A percentile compares a stretch with the other conserved stretches of the same genome.
Conservation (phyloP, 2,329 filamentous ascomycete genomes). For the Pseudopyricularia cyperi region DNA sequence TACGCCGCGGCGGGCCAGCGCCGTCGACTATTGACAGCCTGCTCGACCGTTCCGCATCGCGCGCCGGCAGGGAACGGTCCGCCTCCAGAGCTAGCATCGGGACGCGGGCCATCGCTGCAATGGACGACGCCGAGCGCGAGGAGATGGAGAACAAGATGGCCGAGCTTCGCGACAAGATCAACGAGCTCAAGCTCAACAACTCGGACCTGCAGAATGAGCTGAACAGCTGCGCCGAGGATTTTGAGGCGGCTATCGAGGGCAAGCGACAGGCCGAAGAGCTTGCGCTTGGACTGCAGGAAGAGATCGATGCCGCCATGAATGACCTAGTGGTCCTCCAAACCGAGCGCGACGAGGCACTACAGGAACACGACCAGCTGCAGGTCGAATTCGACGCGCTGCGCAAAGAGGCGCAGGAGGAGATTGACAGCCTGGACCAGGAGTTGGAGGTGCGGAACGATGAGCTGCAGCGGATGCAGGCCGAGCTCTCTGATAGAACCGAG, state of each 20-base stretch:
- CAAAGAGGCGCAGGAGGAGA: conserved; percentile 52
- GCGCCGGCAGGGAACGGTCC: conserved; percentile 60
- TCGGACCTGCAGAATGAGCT: conserved; percentile 78
- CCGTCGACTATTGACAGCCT: conserved; percentile 73
- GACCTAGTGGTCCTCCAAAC: conserved; percentile 68
- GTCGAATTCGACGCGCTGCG: conserved; percentile 47
- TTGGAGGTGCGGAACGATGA: conserved; percentile 61
- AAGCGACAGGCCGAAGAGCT: conserved; percentile 47
- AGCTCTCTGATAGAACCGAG: conserved; percentile 65
- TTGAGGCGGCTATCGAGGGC: conserved; percentile 57
- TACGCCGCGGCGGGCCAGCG: conserved; percentile 54
- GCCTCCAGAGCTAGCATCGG: conserved; percentile 61
- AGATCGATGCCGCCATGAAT: conserved; percentile 58
- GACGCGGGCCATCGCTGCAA: conserved; percentile 44
- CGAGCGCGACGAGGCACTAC: conserved; percentile 61
- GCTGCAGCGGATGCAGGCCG: conserved; percentile 54
- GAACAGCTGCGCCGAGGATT: conserved; percentile 65
- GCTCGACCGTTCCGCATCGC: conserved; percentile 84
- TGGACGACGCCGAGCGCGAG: conserved; percentile 69
- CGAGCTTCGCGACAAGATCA: conserved; percentile 74
- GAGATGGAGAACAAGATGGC: conserved; percentile 76
- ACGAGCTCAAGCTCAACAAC: conserved; percentile 74
- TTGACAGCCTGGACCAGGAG: conserved; percentile 56
- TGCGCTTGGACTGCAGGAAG: conserved; percentile 57
- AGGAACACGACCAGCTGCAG: conserved; percentile 40